Base-by-base conservation (phyloP, 257 asterid genomes). In the Solanum neorickii region DNA sequence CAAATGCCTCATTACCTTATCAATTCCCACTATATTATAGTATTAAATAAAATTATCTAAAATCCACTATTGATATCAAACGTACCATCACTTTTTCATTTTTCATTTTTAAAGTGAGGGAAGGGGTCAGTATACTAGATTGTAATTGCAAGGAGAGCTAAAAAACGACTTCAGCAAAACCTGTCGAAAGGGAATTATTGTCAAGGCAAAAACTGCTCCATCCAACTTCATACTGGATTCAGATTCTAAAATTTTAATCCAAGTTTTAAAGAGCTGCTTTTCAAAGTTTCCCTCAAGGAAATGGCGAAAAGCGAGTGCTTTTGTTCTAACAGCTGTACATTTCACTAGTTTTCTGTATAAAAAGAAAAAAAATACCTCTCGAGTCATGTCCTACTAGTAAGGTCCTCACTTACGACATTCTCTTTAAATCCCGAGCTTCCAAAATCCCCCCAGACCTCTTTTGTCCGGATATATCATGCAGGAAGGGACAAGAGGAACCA, bases 401-500 rank as follows among this genome's bases (percentile, higher is more conserved):
- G 49, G 18, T 37, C 60, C 69, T 59, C 75, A 49, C 11, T 84
- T 85, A 68, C 77, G 78, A 87, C 91, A 80, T 87, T 86, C 89
- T 87, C 90, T 91, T 90, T 65, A 87, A 20, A 69, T 68, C 76
- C 20, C 86, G 90, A 76, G 60, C 88, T 41, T 85, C 92, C 85
- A 15, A 39, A 23, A 49, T 73, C 37, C 84, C 85, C 84, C 56
- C 75, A 69, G 56, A 31, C 83, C 87, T 89, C 86, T 85, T 41
- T 44, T 39, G 87, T 25, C 82, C 35, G 35, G 88, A 62, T 60
- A 52, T 69, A 11, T 85, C 91, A 47, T 92, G 95, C 82, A 6
- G 74, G 90, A 56, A 91, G 12, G 25, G 86, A 86, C 93, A 92
- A 41, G 66, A 78, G 80, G 80, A 25, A 44, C 95, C 94, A 7